A percentile compares a stretch with the other conserved stretches of the same genome.
Conservation (phyloP, 345 rosid genomes). For the Populus pruinosa region DNA sequence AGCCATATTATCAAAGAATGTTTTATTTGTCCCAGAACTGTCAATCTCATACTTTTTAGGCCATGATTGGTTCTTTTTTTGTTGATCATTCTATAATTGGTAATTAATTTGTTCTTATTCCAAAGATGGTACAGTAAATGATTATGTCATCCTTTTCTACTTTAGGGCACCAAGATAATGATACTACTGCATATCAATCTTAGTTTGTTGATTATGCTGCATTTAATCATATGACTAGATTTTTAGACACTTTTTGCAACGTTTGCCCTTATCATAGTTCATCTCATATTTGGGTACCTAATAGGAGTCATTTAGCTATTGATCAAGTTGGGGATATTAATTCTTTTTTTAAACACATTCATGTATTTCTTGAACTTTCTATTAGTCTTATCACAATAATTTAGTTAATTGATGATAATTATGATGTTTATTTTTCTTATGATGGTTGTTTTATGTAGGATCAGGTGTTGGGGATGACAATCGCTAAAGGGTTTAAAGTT, state of each 20-base stretch:
- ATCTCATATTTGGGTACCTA: no score
- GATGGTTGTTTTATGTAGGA: slow-evolving; percentile 5
- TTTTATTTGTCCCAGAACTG: not conserved
- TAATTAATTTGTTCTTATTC: not conserved
- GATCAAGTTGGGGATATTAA: not conserved
- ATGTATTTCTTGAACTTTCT: not conserved
- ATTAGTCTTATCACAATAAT: no score
- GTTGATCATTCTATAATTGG: not conserved
- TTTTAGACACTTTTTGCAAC: no score
- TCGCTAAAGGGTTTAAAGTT: slow-evolving; percentile 6
- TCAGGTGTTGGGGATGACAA: not conserved
- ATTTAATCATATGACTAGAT: slow-evolving; percentile 7
- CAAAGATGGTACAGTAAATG: slow-evolving; percentile 6
- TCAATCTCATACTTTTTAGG: not conserved
- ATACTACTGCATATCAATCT: not conserved
- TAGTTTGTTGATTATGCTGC: not conserved
- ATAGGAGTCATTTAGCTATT: not conserved
- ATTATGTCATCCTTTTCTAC: not conserved
- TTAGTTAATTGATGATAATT: not conserved
- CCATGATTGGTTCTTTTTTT: not conserved
- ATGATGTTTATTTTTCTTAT: slow-evolving; percentile 1
- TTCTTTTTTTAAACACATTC: not conserved
- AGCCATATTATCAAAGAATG: slow-evolving; percentile 15
- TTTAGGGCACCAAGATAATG: slow-evolving; percentile 1
- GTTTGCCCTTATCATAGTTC: not conserved